Evolutionary conservation across 1,284 basidiomycete genomes (phyloP).

Genomic region (Trichosporon inkin): DNA sequence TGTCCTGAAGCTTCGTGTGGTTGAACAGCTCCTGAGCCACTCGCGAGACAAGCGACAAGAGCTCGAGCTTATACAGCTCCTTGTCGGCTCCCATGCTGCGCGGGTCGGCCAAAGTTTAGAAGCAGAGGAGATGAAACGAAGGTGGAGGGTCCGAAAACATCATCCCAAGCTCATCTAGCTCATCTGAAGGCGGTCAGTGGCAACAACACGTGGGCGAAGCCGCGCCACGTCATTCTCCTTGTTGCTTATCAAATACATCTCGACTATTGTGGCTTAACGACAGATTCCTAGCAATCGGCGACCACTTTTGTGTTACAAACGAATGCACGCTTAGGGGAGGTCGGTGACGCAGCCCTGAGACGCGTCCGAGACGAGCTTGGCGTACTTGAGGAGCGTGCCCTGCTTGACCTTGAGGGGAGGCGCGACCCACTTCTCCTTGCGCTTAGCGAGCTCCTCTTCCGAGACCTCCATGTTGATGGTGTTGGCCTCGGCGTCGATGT

Average conservation of each 20-base stretch:
- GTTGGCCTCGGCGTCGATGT: slow-evolving; percentile 73
- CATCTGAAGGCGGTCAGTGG: not conserved
- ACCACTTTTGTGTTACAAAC: slow-evolving; percentile 7
- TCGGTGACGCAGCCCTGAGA: slow-evolving; percentile 48
- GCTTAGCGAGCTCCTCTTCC: slow-evolving; percentile 68
- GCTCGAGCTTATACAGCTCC: slow-evolving; percentile 84
- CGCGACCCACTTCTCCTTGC: slow-evolving; percentile 71
- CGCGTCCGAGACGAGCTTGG: slow-evolving; percentile 74
- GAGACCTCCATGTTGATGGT: slow-evolving; percentile 76
- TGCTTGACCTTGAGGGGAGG: slow-evolving; percentile 77
- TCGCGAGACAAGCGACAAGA: slow-evolving; percentile 79
- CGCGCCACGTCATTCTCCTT: slow-evolving; percentile 10
- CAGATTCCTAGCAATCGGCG: not conserved
- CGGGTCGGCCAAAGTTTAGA: not conserved
- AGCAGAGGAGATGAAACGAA: not conserved
- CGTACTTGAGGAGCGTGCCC: slow-evolving; percentile 84
- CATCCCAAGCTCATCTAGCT: not conserved
- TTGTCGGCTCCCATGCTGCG: slow-evolving; percentile 59
- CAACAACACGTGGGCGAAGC: not conserved
- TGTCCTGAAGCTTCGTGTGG: slow-evolving; percentile 72
- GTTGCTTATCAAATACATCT: slow-evolving; percentile 7
- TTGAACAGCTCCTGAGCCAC: slow-evolving; percentile 89
- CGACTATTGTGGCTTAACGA: not conserved
- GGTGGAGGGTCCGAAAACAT: not conserved
- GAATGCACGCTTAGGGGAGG: not conserved